phyloP scores from a whole-genome alignment of 768 basidiomycete genomes.

The Serpula lacrymans region DNA sequence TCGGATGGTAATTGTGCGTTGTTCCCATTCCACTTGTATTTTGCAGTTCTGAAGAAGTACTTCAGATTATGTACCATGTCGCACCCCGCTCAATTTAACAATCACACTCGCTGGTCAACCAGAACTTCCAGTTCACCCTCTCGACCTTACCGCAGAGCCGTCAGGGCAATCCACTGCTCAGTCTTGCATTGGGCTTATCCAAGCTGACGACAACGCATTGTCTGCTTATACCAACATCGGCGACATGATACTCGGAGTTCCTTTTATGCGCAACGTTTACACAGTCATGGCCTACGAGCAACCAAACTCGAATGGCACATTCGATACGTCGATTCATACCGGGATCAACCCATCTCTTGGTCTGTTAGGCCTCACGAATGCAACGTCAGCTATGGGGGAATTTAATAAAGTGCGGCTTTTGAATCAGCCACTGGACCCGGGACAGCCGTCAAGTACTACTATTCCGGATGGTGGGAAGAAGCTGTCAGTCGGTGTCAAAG shows the following conservation, averaged over 20 bases:
- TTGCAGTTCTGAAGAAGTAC: slow-evolving; percentile 5
- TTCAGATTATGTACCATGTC: slow-evolving; percentile 73
- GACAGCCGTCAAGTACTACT: slow-evolving; percentile 9
- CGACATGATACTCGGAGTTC: slow-evolving; percentile 77
- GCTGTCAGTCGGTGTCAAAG: slow-evolving; percentile 57
- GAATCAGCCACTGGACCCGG: slow-evolving; percentile 48
- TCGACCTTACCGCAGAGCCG: slow-evolving; percentile 62
- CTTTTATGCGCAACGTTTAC: slow-evolving; percentile 75
- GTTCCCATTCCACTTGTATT: slow-evolving; percentile 2
- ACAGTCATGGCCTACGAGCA: slow-evolving; percentile 68
- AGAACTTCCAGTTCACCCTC: slow-evolving; percentile 65
- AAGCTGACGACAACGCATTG: slow-evolving; percentile 47
- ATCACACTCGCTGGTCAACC: slow-evolving; percentile 58
- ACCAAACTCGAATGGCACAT: slow-evolving; percentile 43
- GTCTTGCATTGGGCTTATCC: slow-evolving; percentile 65
- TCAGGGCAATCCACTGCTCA: slow-evolving; percentile 37
- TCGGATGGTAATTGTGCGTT: slow-evolving; percentile 62
- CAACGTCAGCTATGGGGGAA: slow-evolving; percentile 57
- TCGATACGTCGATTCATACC: slow-evolving; percentile 28
- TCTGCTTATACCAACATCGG: slow-evolving; percentile 36
- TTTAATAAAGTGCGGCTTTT: slow-evolving; percentile 69
- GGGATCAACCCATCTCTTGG: slow-evolving; percentile 48
- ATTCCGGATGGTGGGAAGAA: slow-evolving; percentile 32
- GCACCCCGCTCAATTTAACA: slow-evolving; percentile 66
- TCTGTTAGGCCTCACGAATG: slow-evolving; percentile 60